Percentiles rank a stretch among this genome's conserved stretches.
These are phyloP conservation scores for Corynespora cassiicola DNA, from an alignment of 2,329 filamentous ascomycete species.

Conservation along the genomic window DNA sequence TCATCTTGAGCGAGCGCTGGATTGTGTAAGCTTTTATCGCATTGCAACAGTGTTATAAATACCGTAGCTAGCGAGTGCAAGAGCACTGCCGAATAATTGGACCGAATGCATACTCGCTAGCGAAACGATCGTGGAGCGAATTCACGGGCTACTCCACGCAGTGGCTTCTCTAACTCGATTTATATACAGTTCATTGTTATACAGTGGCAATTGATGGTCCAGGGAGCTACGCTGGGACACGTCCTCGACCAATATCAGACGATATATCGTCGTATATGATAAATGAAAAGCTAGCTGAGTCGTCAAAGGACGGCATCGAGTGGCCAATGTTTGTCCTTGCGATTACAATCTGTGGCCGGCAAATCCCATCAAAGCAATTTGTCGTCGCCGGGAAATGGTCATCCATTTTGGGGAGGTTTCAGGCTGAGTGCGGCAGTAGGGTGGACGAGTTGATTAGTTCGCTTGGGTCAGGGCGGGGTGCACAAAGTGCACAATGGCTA, in stretches of 20 bases:
- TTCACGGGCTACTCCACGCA: too few relatives aligned
- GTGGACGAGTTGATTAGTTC: slow-evolving; percentile 22
- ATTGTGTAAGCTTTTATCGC: slow-evolving; percentile 1
- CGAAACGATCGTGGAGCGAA: too few relatives aligned
- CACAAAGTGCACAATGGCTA: slow-evolving; percentile 18
- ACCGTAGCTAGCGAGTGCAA: slow-evolving; percentile 34
- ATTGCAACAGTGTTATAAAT: slow-evolving; percentile 5
- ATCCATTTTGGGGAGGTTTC: slow-evolving; percentile 28
- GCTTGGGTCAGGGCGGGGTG: slow-evolving; percentile 8
- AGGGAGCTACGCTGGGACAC: slow-evolving; percentile 17
- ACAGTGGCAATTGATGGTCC: slow-evolving; percentile 17
- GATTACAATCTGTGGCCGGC: slow-evolving; percentile 26
- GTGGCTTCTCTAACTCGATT: too few relatives aligned
- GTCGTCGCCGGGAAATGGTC: slow-evolving; percentile 18
- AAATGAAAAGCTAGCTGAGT: slow-evolving; percentile 30
- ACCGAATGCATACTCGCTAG: slow-evolving; percentile 38
- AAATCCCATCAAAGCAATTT: slow-evolving; percentile 19
- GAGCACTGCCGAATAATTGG: slow-evolving; percentile 32
- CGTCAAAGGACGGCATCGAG: slow-evolving; percentile 16
- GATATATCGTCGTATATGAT: slow-evolving; percentile 28
- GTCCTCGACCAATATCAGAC: slow-evolving; percentile 21
- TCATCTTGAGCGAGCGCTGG: slow-evolving; percentile 36
- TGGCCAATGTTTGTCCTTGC: slow-evolving; percentile 26
- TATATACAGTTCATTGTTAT: background rate
- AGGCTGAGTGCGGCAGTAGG: slow-evolving; percentile 27